A percentile compares a stretch with the other conserved stretches of the same genome.
Evolutionary conservation across 768 basidiomycete genomes (phyloP).

Genomic region (Hydnum rufescens): DNA sequence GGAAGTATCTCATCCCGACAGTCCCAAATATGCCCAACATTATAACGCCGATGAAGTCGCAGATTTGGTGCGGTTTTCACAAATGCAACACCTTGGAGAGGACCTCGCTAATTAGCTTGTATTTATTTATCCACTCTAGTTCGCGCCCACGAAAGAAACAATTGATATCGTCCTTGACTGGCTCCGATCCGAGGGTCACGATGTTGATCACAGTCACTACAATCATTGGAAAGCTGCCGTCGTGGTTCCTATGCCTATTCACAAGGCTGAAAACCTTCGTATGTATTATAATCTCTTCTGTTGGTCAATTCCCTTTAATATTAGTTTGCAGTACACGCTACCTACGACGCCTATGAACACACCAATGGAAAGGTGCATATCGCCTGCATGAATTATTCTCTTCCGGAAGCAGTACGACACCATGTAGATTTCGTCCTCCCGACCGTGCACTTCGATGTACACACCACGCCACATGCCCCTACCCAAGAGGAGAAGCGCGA

Average conservation of each 20-base stretch:
- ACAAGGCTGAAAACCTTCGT: constrained; percentile 9
- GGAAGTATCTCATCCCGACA: constrained; percentile 21
- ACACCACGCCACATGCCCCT: background rate
- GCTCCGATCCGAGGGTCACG: constrained; percentile 10
- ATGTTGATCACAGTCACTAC: constrained; percentile 1
- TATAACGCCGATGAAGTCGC: constrained; percentile 19
- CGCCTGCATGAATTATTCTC: constrained; percentile 4
- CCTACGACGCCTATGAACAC: constrained; percentile 11
- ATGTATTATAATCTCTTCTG: background rate
- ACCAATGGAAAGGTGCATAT: background rate
- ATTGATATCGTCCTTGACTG: background rate
- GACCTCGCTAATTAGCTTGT: background rate
- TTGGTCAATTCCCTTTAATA: background rate
- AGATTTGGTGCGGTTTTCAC: background rate
- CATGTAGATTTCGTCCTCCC: constrained; percentile 10
- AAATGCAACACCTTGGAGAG: background rate
- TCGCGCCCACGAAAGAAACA: constrained; percentile 11
- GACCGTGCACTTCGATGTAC: constrained; percentile 7
- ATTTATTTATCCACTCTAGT: background rate
- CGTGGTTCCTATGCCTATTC: constrained; percentile 8
- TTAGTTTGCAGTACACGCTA: constrained; percentile 4
- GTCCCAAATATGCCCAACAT: constrained; percentile 20
- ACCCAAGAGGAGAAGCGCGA: background rate
- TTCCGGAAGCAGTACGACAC: background rate
- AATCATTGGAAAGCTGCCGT: constrained; percentile 14